These are phyloP conservation scores for Chloromonas sp. DNA, from an alignment of 163 green algal genomes.

Conservation along the genomic window DNA sequence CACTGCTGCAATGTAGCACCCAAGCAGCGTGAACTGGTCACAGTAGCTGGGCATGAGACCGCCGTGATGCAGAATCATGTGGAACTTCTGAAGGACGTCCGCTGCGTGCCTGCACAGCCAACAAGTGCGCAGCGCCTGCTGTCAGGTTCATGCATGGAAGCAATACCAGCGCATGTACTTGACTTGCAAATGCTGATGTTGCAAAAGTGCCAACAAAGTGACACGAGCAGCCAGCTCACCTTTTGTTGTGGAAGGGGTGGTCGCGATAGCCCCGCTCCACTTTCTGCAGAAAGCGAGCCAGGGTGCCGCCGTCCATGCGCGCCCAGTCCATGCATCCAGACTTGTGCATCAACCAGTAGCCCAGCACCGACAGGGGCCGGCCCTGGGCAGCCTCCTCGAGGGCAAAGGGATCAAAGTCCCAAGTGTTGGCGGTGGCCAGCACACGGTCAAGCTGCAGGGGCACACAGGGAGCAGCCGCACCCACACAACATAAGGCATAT, in stretches of 20 bases:
- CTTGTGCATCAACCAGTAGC: not conserved
- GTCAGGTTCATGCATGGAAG: not conserved
- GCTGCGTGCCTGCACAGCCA: not conserved
- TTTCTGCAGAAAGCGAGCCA: constrained; percentile 13
- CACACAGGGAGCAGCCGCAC: not conserved
- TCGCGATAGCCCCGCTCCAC: constrained; percentile 19
- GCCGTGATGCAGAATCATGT: not conserved
- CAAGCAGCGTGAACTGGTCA: constrained; percentile 1
- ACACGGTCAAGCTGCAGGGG: not conserved
- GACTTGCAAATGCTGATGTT: no score
- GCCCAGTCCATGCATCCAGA: not conserved
- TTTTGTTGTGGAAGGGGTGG: constrained; percentile 16
- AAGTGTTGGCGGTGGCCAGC: not conserved
- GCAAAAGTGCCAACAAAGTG: no score
- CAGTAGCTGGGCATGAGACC: not conserved
- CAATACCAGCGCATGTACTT: not conserved
- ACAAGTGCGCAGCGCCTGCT: not conserved
- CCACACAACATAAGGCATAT: no score
- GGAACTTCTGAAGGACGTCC: constrained; percentile 26
- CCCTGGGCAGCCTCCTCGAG: not conserved
- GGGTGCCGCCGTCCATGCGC: not conserved
- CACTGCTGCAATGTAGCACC: constrained; percentile 6
- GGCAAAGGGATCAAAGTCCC: constrained; percentile 1
- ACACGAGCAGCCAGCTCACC: not conserved
- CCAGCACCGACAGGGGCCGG: constrained; percentile 1